Percentiles rank a stretch among this genome's conserved stretches.
Evolutionary conservation across 352 stramenopile species (phyloP).

Genomic region (Phytophthora idaei): DNA sequence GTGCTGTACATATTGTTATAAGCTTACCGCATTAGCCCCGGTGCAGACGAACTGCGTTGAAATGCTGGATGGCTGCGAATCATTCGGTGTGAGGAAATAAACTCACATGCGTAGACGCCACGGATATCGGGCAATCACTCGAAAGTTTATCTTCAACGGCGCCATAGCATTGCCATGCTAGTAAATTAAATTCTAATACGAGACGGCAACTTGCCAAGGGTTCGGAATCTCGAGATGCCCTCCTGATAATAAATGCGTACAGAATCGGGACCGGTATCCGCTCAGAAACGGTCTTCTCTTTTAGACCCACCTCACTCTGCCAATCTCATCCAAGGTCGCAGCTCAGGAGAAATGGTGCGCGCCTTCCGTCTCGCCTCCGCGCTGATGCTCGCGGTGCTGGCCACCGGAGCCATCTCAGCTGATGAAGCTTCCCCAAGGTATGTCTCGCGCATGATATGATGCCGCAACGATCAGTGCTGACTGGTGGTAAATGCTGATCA

Average conservation of each 20-base stretch:
- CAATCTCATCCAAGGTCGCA: constrained; percentile 6
- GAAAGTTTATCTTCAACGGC: too few species aligned
- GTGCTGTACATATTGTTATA: too few species aligned
- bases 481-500: not conserved
- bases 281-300: constrained; percentile 8
- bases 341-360: constrained; percentile 17
- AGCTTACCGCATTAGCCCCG: too few species aligned
- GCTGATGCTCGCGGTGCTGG: constrained; percentile 25
- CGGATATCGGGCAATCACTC: too few species aligned
- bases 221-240: constrained; percentile 11
- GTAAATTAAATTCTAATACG: too few species aligned
- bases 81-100: too few species aligned
- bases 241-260: constrained; percentile 2
- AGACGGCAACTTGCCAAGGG: too few species aligned
- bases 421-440: constrained; percentile 25
- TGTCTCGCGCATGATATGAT: not conserved
- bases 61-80: too few species aligned
- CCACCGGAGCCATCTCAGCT: constrained; percentile 11
- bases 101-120: too few species aligned
- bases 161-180: too few species aligned
- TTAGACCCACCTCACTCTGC: constrained; percentile 7
- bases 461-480: not conserved
- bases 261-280: not conserved
- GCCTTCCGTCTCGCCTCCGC: constrained; percentile 14
- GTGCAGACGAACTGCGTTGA: too few species aligned